Conservation (phyloP, 2,329 filamentous ascomycete genomes). For the Helicocarpus griseus region DNA sequence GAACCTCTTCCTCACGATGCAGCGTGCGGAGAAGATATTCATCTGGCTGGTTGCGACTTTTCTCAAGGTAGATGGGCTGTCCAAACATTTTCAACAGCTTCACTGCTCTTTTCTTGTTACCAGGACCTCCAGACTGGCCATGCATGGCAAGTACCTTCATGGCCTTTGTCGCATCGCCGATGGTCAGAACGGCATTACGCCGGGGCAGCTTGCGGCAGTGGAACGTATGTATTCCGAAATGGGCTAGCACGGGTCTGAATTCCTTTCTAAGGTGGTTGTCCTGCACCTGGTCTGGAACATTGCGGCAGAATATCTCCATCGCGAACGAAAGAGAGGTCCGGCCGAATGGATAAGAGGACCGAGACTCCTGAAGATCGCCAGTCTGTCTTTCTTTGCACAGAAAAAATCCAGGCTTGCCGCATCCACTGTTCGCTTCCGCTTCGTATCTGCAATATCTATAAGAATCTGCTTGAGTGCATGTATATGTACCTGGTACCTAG, state of each 20-base stretch:
- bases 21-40: conserved; percentile 12
- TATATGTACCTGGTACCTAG: too few species aligned
- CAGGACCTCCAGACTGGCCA: conserved; percentile 7
- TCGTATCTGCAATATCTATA: background rate
- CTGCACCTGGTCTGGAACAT: conserved; percentile 16
- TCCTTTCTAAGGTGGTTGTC: conserved; percentile 15
- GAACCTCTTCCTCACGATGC: conserved; percentile 13
- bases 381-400: too few species aligned
- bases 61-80: conserved; percentile 11
- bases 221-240: conserved; percentile 15
- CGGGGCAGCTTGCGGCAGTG: conserved; percentile 14
- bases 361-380: too few species aligned
- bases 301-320: conserved; percentile 21
- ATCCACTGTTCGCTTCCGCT: background rate
- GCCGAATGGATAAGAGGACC: background rate
- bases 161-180: conserved; percentile 15
- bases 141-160: conserved; percentile 11
- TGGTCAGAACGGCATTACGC: conserved; percentile 16
- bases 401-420: too few species aligned
- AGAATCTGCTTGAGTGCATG: too few species aligned
- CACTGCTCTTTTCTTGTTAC: conserved; percentile 1
- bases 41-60: conserved; percentile 13
- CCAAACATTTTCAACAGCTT: conserved; percentile 13
- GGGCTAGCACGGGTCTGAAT: conserved; percentile 13
- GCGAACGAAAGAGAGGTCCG: background rate